Evolutionary conservation across 1,284 basidiomycete species (phyloP), one percentile per base, ranked within the genome.

Genomic region (Trichosporon sp.): DNA sequence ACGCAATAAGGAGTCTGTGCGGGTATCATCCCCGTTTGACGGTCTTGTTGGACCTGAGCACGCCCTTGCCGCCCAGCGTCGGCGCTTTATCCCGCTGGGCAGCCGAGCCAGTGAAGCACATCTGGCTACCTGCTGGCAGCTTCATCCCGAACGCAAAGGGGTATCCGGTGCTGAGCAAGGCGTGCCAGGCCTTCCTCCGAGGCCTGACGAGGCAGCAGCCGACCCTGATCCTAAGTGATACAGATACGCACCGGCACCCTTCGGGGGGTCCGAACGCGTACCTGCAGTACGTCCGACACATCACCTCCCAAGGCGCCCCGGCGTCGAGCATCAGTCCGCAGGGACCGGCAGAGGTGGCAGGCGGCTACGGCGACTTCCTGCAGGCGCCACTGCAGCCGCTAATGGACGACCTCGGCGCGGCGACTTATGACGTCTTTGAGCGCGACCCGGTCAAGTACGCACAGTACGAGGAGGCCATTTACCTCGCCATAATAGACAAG

Each of bases 111-210:
- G 88, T 95, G 5, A 86, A 87, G 56, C 86, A 92, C 74, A 85
- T 99, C 62, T 92, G 91, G 81, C 82, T 99, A 1, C 95, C 96
- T 3, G 88, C 92, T 2, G 87, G 88, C 4, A 86, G 91, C 10
- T 99, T 98, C 79, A 94, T 99, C 69, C 88, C 93, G 11, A 99
- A 99, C 78, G 87, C 89, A 33, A 96, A 97, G 80, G 95, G 94
- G 3, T 99, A 96, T 77, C 96, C 96, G 0, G 96, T 99, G 1
- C 85, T 99, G 14, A 90, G 91, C 19, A 99, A 98, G 81, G 88
- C 88, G 14, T 89, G 90, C 4, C 95, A 97, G 73, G 85, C 85
- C 0, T 96, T 97, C 81, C 85, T 96, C 59, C 87, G 89, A 65
- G 88, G 91, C 68, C 88, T 90, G 80, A 89, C 93, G 85, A 56